Conservation (phyloP, 805 yeast species). For the Cyberlindnera euphorbiiphila region DNA sequence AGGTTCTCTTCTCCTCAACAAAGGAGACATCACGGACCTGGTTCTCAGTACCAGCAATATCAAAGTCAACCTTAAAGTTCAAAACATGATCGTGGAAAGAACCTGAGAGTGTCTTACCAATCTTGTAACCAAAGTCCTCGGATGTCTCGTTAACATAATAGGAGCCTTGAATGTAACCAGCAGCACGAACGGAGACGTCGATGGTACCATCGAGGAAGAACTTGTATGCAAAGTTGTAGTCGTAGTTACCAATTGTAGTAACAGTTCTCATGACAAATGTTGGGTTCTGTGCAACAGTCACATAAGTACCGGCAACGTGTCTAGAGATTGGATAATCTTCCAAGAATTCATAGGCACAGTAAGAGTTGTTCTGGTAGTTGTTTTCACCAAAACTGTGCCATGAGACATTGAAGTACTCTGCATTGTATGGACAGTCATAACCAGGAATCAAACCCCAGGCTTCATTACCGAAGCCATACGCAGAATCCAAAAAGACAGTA, state of each 20-base stretch:
- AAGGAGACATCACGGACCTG: constrained; percentile 18
- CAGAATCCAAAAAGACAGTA: constrained; percentile 25
- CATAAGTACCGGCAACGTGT: constrained; percentile 21
- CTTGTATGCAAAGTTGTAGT: constrained; percentile 26
- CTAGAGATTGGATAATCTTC: constrained; percentile 26
- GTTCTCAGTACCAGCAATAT: constrained; percentile 28
- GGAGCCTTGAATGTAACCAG: constrained; percentile 31
- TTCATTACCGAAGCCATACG: constrained; percentile 30
- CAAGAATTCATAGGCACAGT: constrained; percentile 25
- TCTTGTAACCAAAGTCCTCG: constrained; percentile 22
- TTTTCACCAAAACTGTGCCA: constrained; percentile 27
- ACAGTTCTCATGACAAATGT: constrained; percentile 25
- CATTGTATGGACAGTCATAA: constrained; percentile 29
- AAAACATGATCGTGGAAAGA: constrained; percentile 30
- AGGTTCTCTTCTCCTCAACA: constrained; percentile 17
- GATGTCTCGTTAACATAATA: constrained; percentile 23
- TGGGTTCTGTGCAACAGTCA: constrained; percentile 25
- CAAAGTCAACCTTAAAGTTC: constrained; percentile 29
- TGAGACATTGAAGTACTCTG: constrained; percentile 28
- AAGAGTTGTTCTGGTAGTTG: constrained; percentile 27
- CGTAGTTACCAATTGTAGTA: constrained; percentile 27
- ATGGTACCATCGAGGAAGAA: constrained; percentile 28
- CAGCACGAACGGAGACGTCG: constrained; percentile 29
- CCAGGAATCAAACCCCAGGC: constrained; percentile 30
- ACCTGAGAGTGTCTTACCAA: constrained; percentile 26